phyloP scores from a whole-genome alignment of 768 basidiomycete species.

The Lepiota venenata region DNA sequence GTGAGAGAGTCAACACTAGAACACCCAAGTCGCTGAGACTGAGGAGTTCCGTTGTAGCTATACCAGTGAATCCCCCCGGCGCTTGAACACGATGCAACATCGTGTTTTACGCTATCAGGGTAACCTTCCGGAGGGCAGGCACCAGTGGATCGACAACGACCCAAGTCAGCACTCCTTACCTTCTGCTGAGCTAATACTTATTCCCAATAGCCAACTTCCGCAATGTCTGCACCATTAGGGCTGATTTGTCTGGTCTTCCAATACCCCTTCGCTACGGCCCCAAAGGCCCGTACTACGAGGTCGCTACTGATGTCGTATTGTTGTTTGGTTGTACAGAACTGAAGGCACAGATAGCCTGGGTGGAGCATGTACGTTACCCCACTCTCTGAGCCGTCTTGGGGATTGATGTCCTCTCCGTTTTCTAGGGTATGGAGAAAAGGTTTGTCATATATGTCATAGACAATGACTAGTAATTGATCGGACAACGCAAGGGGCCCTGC shows the following conservation, averaged over 20 bases:
- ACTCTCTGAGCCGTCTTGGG: not conserved
- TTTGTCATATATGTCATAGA: constrained; percentile 7
- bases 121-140: not conserved
- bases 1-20: constrained; percentile 24
- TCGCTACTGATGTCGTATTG: constrained; percentile 41
- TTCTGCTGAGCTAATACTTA: no score
- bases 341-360: constrained; percentile 49
- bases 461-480: not conserved
- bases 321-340: constrained; percentile 54
- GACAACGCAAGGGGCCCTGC: constrained; percentile 28
- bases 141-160: constrained; percentile 8
- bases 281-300: constrained; percentile 23
- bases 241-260: constrained; percentile 22
- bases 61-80: not conserved
- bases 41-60: constrained; percentile 31
- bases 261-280: constrained; percentile 15
- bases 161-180: constrained; percentile 1
- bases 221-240: constrained; percentile 25
- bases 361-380: constrained; percentile 35
- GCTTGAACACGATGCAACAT: not conserved
- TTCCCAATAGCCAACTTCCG: constrained; percentile 23
- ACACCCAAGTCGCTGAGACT: constrained; percentile 40
- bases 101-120: constrained; percentile 4
- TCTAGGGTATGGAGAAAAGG: constrained; percentile 35
- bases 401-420: not conserved